phyloP scores from a whole-genome alignment of 768 basidiomycete genomes.

The Suillus discolor region DNA sequence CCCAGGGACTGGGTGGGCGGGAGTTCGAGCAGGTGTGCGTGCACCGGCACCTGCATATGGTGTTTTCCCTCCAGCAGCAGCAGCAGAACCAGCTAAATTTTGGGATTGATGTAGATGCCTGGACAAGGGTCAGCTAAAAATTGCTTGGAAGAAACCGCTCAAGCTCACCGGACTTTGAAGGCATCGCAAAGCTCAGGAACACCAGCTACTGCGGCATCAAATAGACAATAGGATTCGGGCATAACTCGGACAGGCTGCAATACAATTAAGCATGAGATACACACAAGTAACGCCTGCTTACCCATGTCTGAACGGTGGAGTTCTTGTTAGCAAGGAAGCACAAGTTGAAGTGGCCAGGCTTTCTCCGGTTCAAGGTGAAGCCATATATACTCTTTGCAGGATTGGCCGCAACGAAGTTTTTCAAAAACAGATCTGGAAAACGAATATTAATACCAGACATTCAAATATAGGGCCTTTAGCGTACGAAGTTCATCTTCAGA shows the following conservation, averaged over 20 bases:
- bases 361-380: slow-evolving; percentile 86
- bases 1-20: slow-evolving; percentile 79
- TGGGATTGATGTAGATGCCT: slow-evolving; percentile 82
- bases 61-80: slow-evolving; percentile 68
- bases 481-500: slow-evolving; percentile 88
- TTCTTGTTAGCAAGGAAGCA: slow-evolving; percentile 94
- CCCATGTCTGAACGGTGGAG: slow-evolving; percentile 90
- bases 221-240: slow-evolving; percentile 87
- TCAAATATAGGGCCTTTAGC: slow-evolving; percentile 34
- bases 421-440: slow-evolving; percentile 74
- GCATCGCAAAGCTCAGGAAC: slow-evolving; percentile 95
- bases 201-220: slow-evolving; percentile 87
- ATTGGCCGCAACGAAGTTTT: slow-evolving; percentile 90
- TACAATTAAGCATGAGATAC: slow-evolving; percentile 2
- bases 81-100: slow-evolving; percentile 49
- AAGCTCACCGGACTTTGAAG: slow-evolving; percentile 82
- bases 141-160: not conserved
- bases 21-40: slow-evolving; percentile 77
- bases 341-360: slow-evolving; percentile 91
- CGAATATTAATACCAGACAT: slow-evolving; percentile 2
- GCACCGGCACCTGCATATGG: slow-evolving; percentile 68
- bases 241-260: slow-evolving; percentile 81
- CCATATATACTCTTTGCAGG: slow-evolving; percentile 95
- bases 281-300: slow-evolving; percentile 30
- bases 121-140: slow-evolving; percentile 9